Evolutionary conservation across 805 yeast genomes (phyloP), one percentile per base, ranked within the genome.

Genomic region (Ogataea angusta): DNA sequence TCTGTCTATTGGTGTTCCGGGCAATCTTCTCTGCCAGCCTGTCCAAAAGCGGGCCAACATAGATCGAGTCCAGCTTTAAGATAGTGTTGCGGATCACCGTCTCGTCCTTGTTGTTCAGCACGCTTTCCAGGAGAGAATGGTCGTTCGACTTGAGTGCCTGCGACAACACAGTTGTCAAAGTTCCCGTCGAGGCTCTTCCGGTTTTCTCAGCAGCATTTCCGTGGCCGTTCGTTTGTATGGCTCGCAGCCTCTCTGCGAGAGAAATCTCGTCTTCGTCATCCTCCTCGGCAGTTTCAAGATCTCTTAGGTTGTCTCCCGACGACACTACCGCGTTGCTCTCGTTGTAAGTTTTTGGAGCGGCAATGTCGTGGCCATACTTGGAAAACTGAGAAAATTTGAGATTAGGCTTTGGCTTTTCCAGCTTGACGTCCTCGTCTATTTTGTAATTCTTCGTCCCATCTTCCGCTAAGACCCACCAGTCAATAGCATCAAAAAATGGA

Each of bases 61-160:
- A 67, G 3, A 70, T 60, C 7, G 79, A 64, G 34, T 75, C 76
- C 36, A 77, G 61, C 48, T 70, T 69, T 13, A 70, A 47, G 33
- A 77, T 68, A 6, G 82, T 77, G 40, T 69, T 68, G 49, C 70
- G 72, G 32, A 76, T 73, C 7, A 75, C 64, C 6, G 55, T 59
- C 35, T 75, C 75, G 49, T 77, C 81, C 34, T 70, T 67, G 51
- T 75, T 75, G 43, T 64, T 63, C 48, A 93, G 70, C 10, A 95
- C 95, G 3, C 87, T 78, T 61, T 93, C 98, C 47, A 93, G 70
- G 42, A 93, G 69, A 8, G 93, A 68, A 54, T 82, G 89, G 60
- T 93, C 99, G 54, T 85, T 86, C 15, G 95, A 81, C 53, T 78
- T 81, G 47, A 93, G 71, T 0, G 99, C 91, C 66, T 93, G 99